A percentile compares a stretch with the other conserved stretches of the same genome.
Conservation (phyloP, 164 flowering plant species). For the Houttuynia cordata region DNA sequence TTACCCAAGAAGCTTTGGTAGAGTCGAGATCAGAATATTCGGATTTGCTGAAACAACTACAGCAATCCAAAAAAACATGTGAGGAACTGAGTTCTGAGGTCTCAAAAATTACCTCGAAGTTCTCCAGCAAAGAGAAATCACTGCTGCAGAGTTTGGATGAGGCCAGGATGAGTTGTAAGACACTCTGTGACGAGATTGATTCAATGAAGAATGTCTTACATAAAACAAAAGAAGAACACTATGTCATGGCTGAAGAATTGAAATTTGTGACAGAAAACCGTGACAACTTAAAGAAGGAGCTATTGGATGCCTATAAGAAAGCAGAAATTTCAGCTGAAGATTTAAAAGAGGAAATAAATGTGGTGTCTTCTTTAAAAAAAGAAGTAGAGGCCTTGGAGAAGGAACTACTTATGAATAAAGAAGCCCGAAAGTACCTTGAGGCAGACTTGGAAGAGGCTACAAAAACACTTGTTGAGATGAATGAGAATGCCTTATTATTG, state of each 20-base stretch:
- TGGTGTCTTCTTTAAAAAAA: conserved; percentile 36
- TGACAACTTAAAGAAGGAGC: conserved; percentile 46
- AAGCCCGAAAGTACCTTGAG: conserved; percentile 43
- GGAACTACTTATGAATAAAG: conserved; percentile 45
- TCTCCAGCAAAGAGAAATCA: conserved; percentile 21
- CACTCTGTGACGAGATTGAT: conserved; percentile 36
- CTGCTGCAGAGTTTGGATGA: conserved; percentile 38
- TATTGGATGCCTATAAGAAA: conserved; percentile 36
- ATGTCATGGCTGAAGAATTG: conserved; percentile 30
- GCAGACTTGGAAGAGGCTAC: conserved; percentile 65
- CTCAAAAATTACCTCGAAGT: conserved; percentile 32
- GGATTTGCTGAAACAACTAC: conserved; percentile 30
- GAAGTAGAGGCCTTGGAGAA: conserved; percentile 43
- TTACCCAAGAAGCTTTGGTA: conserved; percentile 29
- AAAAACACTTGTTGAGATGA: conserved; percentile 67
- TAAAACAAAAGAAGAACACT: conserved; percentile 43
- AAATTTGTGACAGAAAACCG: conserved; percentile 17
- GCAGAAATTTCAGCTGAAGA: conserved; percentile 37
- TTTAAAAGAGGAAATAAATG: conserved; percentile 46
- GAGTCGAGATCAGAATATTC: conserved; percentile 38
- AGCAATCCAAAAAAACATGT: conserved; percentile 27
- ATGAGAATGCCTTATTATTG: conserved; percentile 35
- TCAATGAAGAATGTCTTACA: conserved; percentile 29
- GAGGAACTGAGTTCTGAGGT: conserved; percentile 48
- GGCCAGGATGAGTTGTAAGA: conserved; percentile 26